These are phyloP conservation scores for Lodderomyces metapsilosis DNA, from an alignment of 1,139 yeast species.

Conservation along the genomic window DNA sequence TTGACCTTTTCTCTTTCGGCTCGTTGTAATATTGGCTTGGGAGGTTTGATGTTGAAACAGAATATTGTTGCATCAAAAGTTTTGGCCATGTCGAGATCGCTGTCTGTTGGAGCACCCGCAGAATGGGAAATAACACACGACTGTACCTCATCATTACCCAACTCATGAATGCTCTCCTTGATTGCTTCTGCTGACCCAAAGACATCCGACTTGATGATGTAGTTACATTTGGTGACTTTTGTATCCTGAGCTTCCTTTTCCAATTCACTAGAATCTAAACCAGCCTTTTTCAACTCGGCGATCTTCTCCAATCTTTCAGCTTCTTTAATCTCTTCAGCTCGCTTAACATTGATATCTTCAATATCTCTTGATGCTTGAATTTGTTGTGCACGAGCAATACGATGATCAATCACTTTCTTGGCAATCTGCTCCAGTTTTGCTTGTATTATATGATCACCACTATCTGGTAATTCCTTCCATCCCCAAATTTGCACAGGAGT, in stretches of 20 bases:
- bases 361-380: conserved; percentile 66
- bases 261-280: conserved; percentile 45
- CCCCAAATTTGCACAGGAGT: conserved; percentile 92
- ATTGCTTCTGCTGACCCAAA: conserved; percentile 66
- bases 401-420: conserved; percentile 67
- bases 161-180: conserved; percentile 69
- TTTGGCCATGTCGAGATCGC: conserved; percentile 79
- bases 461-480: conserved; percentile 91
- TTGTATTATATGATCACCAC: conserved; percentile 83
- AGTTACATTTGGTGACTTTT: conserved; percentile 40
- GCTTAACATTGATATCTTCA: conserved; percentile 63
- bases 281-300: conserved; percentile 56
- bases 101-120: conserved; percentile 84
- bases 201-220: conserved; percentile 86
- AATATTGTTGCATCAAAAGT: conserved; percentile 71
- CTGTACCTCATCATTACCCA: conserved; percentile 84
- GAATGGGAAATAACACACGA: conserved; percentile 67
- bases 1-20: conserved; percentile 63
- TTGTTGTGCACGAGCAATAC: conserved; percentile 56
- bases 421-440: conserved; percentile 74
- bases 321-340: conserved; percentile 46
- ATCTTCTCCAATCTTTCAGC: conserved; percentile 51
- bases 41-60: conserved; percentile 73
- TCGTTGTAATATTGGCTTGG: conserved; percentile 59
- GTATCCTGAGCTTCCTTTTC: conserved; percentile 18